phyloP scores from a whole-genome alignment of 768 basidiomycete genomes.

The Asterophora parasitica region DNA sequence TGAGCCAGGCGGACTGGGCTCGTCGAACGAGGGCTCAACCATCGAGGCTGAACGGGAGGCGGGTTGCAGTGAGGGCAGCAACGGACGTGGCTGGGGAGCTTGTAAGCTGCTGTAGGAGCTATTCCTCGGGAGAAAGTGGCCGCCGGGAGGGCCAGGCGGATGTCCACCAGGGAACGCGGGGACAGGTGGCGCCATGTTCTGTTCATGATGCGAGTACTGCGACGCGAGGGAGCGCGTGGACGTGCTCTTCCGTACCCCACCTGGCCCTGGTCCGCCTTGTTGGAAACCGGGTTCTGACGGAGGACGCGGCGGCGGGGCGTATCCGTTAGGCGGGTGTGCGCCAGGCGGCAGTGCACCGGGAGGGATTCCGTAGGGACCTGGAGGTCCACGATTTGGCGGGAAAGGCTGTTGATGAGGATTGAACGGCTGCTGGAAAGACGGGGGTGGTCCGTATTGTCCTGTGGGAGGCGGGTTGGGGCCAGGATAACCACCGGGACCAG shows the following conservation, averaged over 20 bases:
- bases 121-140: slow-evolving; percentile 30
- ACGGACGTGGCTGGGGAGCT: slow-evolving; percentile 42
- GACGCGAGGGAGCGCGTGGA: slow-evolving; percentile 57
- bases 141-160: slow-evolving; percentile 27
- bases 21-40: slow-evolving; percentile 49
- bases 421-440: slow-evolving; percentile 14
- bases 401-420: slow-evolving; percentile 14
- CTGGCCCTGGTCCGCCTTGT: slow-evolving; percentile 24
- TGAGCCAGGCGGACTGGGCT: slow-evolving; percentile 81
- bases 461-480: not conserved
- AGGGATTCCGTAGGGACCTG: slow-evolving; percentile 14
- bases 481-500: slow-evolving; percentile 6
- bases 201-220: slow-evolving; percentile 44
- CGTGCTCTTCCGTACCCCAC: slow-evolving; percentile 42
- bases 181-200: slow-evolving; percentile 34
- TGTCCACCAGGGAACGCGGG: slow-evolving; percentile 37
- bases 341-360: slow-evolving; percentile 19
- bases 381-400: slow-evolving; percentile 10
- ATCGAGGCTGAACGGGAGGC: slow-evolving; percentile 48
- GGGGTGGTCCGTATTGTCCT: slow-evolving; percentile 15
- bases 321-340: slow-evolving; percentile 9
- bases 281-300: slow-evolving; percentile 43
- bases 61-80: slow-evolving; percentile 62
- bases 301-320: slow-evolving; percentile 25
- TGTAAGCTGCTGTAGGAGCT: slow-evolving; percentile 35